phyloP scores from a whole-genome alignment of 2,329 filamentous ascomycete species.

The Colletotrichum graminicola region DNA sequence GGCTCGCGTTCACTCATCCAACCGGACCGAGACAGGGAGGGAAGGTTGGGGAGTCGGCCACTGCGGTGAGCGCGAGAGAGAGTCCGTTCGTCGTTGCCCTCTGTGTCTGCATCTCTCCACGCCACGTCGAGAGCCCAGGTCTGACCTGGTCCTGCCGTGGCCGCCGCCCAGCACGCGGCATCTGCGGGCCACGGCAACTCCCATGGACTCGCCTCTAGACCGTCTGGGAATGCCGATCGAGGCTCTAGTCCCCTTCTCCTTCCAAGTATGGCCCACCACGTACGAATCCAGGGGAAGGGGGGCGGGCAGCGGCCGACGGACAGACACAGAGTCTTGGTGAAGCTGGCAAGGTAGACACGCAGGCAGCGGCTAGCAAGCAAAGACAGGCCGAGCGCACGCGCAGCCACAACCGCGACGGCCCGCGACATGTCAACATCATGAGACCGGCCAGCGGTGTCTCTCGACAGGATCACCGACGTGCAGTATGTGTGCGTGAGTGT shows the following conservation, averaged over 20 bases:
- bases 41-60: slow-evolving; percentile 13
- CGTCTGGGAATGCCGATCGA: slow-evolving; percentile 7
- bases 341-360: background rate
- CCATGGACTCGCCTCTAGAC: slow-evolving; percentile 25
- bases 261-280: background rate
- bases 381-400: slow-evolving; percentile 3
- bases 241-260: background rate
- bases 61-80: slow-evolving; percentile 10
- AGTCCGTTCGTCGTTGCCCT: no score
- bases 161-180: background rate
- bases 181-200: slow-evolving; percentile 6
- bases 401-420: background rate
- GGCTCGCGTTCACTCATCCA: background rate
- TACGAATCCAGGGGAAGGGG: background rate
- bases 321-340: background rate
- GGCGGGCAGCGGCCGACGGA: background rate
- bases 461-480: slow-evolving; percentile 20
- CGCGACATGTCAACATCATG: background rate
- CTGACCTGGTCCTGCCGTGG: background rate
- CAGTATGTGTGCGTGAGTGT: background rate
- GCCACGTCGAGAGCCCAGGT: background rate
- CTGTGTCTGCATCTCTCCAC: background rate
- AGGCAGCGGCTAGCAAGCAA: slow-evolving; percentile 1
- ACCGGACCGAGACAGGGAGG: background rate
- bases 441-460: background rate